Evolutionary conservation across 2,329 filamentous ascomycete genomes (phyloP).

Genomic region (Neurospora sp.): DNA sequence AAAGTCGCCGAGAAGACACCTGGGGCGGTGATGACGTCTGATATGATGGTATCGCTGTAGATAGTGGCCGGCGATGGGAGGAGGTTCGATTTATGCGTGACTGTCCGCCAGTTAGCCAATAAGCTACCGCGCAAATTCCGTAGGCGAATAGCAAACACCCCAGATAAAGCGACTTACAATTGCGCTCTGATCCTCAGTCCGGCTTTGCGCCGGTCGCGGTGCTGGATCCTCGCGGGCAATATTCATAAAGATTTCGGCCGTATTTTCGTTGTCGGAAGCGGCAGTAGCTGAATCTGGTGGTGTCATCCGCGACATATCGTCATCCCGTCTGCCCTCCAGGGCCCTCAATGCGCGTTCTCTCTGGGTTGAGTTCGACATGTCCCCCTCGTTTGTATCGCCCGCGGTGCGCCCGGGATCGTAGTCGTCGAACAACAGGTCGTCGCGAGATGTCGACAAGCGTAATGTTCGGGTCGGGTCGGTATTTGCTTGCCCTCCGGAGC

Average conservation of each 20-base stretch:
- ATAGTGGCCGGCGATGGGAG: constrained; percentile 42
- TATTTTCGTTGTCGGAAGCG: constrained; percentile 38
- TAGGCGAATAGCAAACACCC: background rate
- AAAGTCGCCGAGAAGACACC: constrained; percentile 38
- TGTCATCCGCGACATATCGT: constrained; percentile 29
- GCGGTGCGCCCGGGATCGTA: constrained; percentile 36
- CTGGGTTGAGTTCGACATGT: constrained; percentile 29
- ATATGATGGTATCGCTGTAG: constrained; percentile 37
- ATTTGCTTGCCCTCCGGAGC: constrained; percentile 21
- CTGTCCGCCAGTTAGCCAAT: constrained; percentile 24
- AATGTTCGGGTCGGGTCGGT: constrained; percentile 47
- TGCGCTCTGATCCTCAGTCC: constrained; percentile 27
- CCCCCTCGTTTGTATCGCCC: constrained; percentile 34
- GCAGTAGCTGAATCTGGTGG: constrained; percentile 28
- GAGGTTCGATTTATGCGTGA: constrained; percentile 36
- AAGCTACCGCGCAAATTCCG: background rate
- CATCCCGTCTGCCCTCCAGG: constrained; percentile 35
- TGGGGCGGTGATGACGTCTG: constrained; percentile 41
- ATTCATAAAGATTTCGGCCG: constrained; percentile 47
- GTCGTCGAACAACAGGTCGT: constrained; percentile 43
- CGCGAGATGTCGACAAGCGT: constrained; percentile 46
- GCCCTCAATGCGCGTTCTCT: constrained; percentile 41
- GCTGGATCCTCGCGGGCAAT: constrained; percentile 45
- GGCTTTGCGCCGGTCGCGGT: constrained; percentile 27
- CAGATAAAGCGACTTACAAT: constrained; percentile 32